Conservation (phyloP, 352 stramenopile genomes). For the Globisporangium abappressorium region DNA sequence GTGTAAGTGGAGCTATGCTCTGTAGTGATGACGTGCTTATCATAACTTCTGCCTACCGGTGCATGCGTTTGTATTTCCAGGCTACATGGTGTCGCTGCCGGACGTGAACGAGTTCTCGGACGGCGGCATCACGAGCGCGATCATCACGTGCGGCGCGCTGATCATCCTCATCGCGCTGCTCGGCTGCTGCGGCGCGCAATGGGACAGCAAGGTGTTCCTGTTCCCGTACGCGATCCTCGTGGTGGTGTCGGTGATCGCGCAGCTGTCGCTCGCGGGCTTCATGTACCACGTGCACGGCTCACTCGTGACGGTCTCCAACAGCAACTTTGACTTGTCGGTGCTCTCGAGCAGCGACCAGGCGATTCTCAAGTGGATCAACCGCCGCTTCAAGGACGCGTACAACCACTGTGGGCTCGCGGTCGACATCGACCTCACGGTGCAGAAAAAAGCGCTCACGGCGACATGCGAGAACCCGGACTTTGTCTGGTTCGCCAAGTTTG, state of each 20-base stretch:
- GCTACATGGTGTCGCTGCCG: conserved; percentile 77
- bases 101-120: conserved; percentile 82
- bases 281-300: conserved; percentile 79
- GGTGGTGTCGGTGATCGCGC: conserved; percentile 70
- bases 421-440: conserved; percentile 53
- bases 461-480: conserved; percentile 58
- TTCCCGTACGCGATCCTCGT: conserved; percentile 82
- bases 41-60: conserved; percentile 2
- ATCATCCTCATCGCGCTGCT: conserved; percentile 78
- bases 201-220: conserved; percentile 84
- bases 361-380: conserved; percentile 77
- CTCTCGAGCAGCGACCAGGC: conserved; percentile 50
- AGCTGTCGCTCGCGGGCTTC: conserved; percentile 75
- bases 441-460: conserved; percentile 38
- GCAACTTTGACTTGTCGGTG: conserved; percentile 71
- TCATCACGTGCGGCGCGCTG: conserved; percentile 76
- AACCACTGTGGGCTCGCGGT: conserved; percentile 63
- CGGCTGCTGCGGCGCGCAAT: conserved; percentile 79
- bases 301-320: conserved; percentile 53
- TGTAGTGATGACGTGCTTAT: neutral
- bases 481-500: conserved; percentile 70
- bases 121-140: conserved; percentile 67
- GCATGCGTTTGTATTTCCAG: conserved; percentile 26
- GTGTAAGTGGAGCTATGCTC: conserved; percentile 6
- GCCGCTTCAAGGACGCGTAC: conserved; percentile 75